Evolutionary conservation across 2,329 filamentous ascomycete species (phyloP).

Genomic region (Talaromyces funiculosus): DNA sequence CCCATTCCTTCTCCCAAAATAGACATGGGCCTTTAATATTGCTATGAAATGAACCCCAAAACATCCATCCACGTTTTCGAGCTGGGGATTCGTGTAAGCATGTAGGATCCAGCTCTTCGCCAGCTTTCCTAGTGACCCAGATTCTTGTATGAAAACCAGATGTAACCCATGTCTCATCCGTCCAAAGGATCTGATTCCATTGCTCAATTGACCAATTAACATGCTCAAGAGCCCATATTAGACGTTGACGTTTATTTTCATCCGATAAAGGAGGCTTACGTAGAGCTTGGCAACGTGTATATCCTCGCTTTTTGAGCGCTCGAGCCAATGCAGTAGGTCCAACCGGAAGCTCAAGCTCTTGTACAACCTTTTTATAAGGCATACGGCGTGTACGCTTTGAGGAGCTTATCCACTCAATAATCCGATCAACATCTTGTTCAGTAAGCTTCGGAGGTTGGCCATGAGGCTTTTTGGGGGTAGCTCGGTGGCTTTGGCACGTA

Average conservation of each 20-base stretch:
- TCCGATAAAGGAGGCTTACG: slow-evolving; percentile 14
- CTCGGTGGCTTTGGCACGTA: neutral
- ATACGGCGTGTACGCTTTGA: slow-evolving; percentile 13
- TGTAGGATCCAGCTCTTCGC: slow-evolving; percentile 10
- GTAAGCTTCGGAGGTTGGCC: neutral
- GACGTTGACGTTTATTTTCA: slow-evolving; percentile 11
- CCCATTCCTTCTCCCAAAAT: neutral
- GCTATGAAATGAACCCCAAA: neutral
- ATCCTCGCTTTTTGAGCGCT: neutral
- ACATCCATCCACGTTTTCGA: neutral
- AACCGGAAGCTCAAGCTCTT: slow-evolving; percentile 14
- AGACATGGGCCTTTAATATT: neutral
- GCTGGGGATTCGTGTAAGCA: neutral
- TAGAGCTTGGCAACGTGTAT: slow-evolving; percentile 7
- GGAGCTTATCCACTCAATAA: slow-evolving; percentile 17
- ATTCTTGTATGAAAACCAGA: slow-evolving; percentile 14
- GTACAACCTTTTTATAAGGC: slow-evolving; percentile 15
- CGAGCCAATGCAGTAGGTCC: neutral
- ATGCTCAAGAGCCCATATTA: slow-evolving; percentile 9
- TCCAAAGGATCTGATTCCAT: neutral
- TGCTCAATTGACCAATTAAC: neutral
- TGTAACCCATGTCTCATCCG: slow-evolving; percentile 14
- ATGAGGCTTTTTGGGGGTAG: neutral
- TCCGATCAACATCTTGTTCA: neutral
- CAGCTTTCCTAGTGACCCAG: slow-evolving; percentile 11